Evolutionary conservation across 768 basidiomycete species (phyloP).

Genomic region (Exidia glandulosa): DNA sequence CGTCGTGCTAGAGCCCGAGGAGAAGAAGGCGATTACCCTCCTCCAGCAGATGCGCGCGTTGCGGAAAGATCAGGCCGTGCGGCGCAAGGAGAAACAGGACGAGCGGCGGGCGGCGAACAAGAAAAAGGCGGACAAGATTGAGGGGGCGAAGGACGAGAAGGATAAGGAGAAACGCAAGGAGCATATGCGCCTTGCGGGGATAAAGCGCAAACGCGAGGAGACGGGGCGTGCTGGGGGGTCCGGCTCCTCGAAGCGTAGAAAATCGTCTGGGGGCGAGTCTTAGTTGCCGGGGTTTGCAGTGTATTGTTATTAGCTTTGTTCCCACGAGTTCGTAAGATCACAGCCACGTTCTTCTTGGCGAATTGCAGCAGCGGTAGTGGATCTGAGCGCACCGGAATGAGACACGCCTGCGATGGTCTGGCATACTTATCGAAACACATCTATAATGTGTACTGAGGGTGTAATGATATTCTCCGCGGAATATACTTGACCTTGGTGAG

Average conservation of each 20-base stretch:
- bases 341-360: too few relatives aligned
- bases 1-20: constrained; percentile 90
- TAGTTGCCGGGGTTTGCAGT: too few relatives aligned
- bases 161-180: constrained; percentile 70
- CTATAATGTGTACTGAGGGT: too few relatives aligned
- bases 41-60: constrained; percentile 90
- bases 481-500: too few relatives aligned
- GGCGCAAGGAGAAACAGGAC: constrained; percentile 79
- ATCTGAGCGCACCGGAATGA: too few relatives aligned
- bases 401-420: too few relatives aligned
- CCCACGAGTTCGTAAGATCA: too few relatives aligned
- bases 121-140: constrained; percentile 67
- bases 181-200: constrained; percentile 57
- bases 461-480: too few relatives aligned
- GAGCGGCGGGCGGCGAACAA: constrained; percentile 56
- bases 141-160: constrained; percentile 49
- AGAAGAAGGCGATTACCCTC: constrained; percentile 82
- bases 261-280: neutral
- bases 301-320: too few relatives aligned
- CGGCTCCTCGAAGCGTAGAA: neutral
- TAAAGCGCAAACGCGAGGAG: constrained; percentile 57
- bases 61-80: constrained; percentile 73
- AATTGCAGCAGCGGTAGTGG: too few relatives aligned
- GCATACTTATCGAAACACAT: too few relatives aligned
- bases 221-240: neutral